Evolutionary conservation across 345 rosid genomes (phyloP).

Genomic region (Pelargonium nanum): DNA sequence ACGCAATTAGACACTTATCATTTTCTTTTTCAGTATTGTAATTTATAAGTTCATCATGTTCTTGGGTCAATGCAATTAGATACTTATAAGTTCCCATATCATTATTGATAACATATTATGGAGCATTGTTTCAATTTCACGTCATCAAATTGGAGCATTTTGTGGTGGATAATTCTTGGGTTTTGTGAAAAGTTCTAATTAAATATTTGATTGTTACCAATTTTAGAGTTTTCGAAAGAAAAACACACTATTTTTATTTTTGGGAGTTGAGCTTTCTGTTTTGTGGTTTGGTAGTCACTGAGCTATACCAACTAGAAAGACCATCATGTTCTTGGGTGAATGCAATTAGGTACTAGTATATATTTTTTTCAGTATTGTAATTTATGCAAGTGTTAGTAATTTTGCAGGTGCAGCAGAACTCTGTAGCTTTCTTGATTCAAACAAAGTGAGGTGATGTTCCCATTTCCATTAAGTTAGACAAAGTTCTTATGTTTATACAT

Average conservation of each 20-base stretch:
- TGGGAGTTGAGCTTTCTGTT: no score
- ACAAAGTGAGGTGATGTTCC: conserved; percentile 50
- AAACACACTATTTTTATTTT: not conserved
- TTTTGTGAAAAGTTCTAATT: no score
- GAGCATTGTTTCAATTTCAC: no score
- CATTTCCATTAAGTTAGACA: not conserved
- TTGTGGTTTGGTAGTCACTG: no score
- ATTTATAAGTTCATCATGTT: no score
- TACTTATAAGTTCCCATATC: no score
- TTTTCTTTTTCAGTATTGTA: not conserved
- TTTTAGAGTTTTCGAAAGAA: not conserved
- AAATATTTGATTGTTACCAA: not conserved
- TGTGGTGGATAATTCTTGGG: not conserved
- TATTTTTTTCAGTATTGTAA: not conserved
- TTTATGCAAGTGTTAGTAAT: conserved; percentile 3
- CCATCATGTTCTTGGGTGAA: no score
- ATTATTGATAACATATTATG: no score
- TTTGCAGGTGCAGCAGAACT: conserved; percentile 69
- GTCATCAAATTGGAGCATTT: not conserved
- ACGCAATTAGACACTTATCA: no score
- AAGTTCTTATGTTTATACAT: not conserved
- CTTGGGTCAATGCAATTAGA: no score
- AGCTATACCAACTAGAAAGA: no score
- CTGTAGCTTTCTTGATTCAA: conserved; percentile 78
- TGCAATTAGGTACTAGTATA: no score